Evolutionary conservation across 2,329 filamentous ascomycete species (phyloP).

Genomic region (Sarocladium kiliense): DNA sequence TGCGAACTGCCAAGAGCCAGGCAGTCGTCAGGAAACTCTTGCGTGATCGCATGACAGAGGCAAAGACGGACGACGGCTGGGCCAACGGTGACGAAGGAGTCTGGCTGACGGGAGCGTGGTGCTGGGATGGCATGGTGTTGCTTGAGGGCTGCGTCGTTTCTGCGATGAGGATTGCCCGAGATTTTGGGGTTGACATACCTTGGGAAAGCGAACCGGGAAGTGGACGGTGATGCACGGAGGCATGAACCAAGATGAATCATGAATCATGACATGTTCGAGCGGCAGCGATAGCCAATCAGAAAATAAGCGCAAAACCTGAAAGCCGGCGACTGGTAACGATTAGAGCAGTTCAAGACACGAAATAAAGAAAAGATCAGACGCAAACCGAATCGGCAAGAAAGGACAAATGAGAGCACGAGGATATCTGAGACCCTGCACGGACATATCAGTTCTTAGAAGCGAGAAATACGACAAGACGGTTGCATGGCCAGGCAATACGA

Average conservation of each 20-base stretch:
- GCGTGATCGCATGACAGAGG: constrained; percentile 11
- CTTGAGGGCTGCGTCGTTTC: constrained; percentile 57
- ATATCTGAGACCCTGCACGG: too few relatives aligned
- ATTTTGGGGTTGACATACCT: constrained; percentile 41
- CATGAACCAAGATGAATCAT: not conserved
- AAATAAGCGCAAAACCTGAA: too few relatives aligned
- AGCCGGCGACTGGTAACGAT: too few relatives aligned
- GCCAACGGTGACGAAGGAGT: constrained; percentile 48
- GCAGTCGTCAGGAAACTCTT: constrained; percentile 42
- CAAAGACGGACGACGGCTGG: constrained; percentile 28
- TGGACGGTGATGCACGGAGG: not conserved
- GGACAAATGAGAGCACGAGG: too few relatives aligned
- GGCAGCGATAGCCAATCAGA: too few relatives aligned
- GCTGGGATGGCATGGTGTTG: constrained; percentile 60
- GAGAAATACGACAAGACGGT: too few relatives aligned
- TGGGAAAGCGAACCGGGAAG: constrained; percentile 19
- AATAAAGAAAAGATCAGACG: too few relatives aligned
- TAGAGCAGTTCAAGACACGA: too few relatives aligned
- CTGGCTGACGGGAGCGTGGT: constrained; percentile 55
- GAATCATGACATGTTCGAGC: too few relatives aligned
- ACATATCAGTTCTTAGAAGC: too few relatives aligned
- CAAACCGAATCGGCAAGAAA: too few relatives aligned
- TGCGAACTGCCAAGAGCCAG: constrained; percentile 44
- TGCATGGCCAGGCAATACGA: too few relatives aligned
- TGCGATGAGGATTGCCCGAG: constrained; percentile 49